These are phyloP conservation scores for Pugionium dolabratum DNA, from an alignment of 345 rosid genomes.

Conservation along the genomic window DNA sequence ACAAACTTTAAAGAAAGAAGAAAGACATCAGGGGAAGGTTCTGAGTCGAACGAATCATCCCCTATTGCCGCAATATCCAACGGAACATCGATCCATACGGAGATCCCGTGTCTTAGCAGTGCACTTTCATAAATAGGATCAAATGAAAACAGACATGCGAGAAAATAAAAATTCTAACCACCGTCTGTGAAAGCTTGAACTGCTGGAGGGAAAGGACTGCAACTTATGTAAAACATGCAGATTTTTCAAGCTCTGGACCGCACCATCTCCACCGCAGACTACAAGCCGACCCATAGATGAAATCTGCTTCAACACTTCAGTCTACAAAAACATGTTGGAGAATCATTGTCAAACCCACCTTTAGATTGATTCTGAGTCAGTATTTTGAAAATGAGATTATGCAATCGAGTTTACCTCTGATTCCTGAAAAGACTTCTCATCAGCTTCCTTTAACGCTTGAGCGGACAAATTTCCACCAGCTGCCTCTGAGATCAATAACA, in stretches of 20 bases:
- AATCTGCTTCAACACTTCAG: constrained; percentile 80
- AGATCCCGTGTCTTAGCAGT: constrained; percentile 84
- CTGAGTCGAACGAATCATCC: too few relatives aligned
- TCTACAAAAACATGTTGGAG: constrained; percentile 48
- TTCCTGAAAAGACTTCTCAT: constrained; percentile 3
- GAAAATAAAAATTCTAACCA: too few relatives aligned
- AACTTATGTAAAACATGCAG: constrained; percentile 52
- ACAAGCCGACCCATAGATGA: constrained; percentile 42
- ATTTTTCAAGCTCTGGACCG: constrained; percentile 73
- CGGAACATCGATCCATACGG: constrained; percentile 88
- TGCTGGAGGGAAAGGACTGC: constrained; percentile 1
- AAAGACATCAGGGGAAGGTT: too few relatives aligned
- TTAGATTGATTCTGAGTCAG: too few relatives aligned
- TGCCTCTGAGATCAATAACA: too few relatives aligned
- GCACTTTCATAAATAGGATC: constrained; percentile 40
- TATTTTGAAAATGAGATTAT: neutral
- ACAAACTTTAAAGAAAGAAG: too few relatives aligned
- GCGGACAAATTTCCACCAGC: too few relatives aligned
- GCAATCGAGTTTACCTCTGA: constrained; percentile 56
- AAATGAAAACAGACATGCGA: neutral
- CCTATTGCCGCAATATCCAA: constrained; percentile 56
- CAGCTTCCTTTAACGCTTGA: too few relatives aligned
- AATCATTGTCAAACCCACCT: neutral
- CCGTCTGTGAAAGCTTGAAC: neutral
- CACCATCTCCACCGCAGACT: constrained; percentile 87